Conservation (phyloP, 257 asterid species). For the Solanum medicagineum region DNA sequence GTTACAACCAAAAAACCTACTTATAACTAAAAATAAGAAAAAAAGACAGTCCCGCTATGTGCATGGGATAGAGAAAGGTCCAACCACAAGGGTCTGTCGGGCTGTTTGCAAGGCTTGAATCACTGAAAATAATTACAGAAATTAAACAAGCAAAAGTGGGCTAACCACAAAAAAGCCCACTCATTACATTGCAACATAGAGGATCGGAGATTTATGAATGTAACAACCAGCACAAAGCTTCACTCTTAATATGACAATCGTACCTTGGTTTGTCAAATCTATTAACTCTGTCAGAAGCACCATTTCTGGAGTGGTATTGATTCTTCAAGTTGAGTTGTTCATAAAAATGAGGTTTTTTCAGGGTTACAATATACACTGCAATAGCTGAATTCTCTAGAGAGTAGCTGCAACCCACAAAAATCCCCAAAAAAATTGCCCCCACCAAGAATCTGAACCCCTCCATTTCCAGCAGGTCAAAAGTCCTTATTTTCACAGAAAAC, state of each 20-base stretch:
- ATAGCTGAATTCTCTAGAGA: conserved; percentile 12
- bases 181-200: no score
- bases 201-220: no score
- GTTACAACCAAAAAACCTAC: not conserved
- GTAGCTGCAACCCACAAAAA: conserved; percentile 29
- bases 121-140: not conserved
- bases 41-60: no score
- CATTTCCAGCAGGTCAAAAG: conserved; percentile 19
- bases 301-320: conserved; percentile 9
- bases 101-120: no score
- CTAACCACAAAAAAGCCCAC: not conserved
- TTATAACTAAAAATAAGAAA: no score
- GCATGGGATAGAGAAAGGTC: no score
- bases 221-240: no score
- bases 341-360: conserved; percentile 51
- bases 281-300: conserved; percentile 32
- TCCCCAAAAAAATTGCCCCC: conserved; percentile 33
- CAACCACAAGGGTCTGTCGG: no score
- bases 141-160: not conserved
- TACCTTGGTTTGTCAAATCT: conserved; percentile 35
- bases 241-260: no score
- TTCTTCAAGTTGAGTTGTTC: conserved; percentile 39
- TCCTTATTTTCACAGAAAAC: not conserved
- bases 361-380: conserved; percentile 73
- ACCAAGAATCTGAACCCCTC: conserved; percentile 17